A percentile compares a stretch with the other conserved stretches of the same genome.
Conservation (phyloP, 345 rosid genomes). For the Eucalyptus leucophloia region DNA sequence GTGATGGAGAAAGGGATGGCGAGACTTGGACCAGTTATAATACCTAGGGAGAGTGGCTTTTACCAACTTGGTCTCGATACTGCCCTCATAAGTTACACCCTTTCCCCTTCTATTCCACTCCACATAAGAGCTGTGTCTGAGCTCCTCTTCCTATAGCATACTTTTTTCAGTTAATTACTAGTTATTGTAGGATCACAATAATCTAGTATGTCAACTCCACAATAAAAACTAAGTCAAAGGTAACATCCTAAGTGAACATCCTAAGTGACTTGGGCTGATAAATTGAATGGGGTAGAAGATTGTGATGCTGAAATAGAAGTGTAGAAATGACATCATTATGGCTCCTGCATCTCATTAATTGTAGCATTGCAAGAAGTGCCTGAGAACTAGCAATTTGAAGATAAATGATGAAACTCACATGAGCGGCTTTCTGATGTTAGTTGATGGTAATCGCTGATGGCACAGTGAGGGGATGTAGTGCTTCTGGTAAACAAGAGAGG, state of each 20-base stretch:
- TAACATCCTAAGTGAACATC: background rate
- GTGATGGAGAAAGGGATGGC: background rate
- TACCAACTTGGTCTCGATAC: background rate
- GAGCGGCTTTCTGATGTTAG: background rate
- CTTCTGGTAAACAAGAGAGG: background rate
- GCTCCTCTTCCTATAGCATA: background rate
- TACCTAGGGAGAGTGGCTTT: background rate
- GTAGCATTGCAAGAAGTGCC: background rate
- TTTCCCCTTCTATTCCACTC: background rate
- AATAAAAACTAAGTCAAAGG: background rate
- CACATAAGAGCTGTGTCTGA: background rate
- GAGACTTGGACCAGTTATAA: background rate
- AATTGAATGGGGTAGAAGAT: background rate
- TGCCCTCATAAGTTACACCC: background rate
- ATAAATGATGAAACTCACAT: background rate
- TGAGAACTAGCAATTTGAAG: background rate
- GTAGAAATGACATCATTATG: background rate
- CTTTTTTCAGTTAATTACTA: background rate
- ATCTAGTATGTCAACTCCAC: background rate
- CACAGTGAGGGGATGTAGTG: background rate
- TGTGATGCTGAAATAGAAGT: background rate
- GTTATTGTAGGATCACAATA: background rate
- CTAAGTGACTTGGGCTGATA: background rate
- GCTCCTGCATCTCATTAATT: background rate
- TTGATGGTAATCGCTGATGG: background rate